These are phyloP conservation scores for grape (Vitis vinifera) DNA, from an alignment of 164 flowering plant genomes.

Conservation along the genomic window ASM3070453v1 NC_081816.1:18865001-18865500, in stretches of 20 bases:
- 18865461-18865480: not conserved
- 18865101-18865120: too few species aligned
- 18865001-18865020: conserved; percentile 95
- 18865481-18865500: too few species aligned
- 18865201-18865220: conserved; percentile 97
- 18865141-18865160: conserved; percentile 69
- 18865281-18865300: conserved; percentile 74
- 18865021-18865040: conserved; percentile 31
- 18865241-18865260: conserved; percentile 97
- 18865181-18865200: conserved; percentile 97
- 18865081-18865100: not conserved
- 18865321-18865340: too few species aligned
- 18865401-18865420: conserved; percentile 98
- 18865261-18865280: conserved; percentile 87
- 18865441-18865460: conserved; percentile 91
- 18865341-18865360: too few species aligned
- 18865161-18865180: conserved; percentile 93
- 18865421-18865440: conserved; percentile 99
- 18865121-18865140: conserved; percentile 97
- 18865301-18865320: conserved; percentile 93
- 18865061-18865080: too few species aligned
- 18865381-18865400: conserved; percentile 80
- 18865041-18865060: not conserved
- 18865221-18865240: conserved; percentile 95
- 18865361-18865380: too few species aligned